Percentiles rank a stretch among this genome's conserved stretches.
Conservation (phyloP, 371 early-diverging fungal species). For the Mucor sp. region DNA sequence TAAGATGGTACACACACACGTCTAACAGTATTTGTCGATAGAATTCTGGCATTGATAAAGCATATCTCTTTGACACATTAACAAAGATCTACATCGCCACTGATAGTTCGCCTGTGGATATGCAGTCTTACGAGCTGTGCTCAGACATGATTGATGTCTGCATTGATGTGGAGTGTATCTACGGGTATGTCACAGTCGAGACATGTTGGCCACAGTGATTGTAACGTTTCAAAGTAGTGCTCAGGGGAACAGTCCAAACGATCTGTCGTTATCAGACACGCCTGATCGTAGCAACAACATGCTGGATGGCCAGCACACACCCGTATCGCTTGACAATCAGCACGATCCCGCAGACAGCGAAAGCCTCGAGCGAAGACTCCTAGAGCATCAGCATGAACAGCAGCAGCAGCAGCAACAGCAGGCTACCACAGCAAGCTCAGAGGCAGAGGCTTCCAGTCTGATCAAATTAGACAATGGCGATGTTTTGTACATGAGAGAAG, state of each 20-base stretch:
- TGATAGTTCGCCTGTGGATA: conserved; percentile 92
- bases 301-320: conserved; percentile 18
- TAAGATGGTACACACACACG: too few relatives aligned
- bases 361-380: conserved; percentile 11
- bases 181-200: conserved; percentile 55
- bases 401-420: conserved; percentile 15
- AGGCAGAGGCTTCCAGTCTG: conserved; percentile 54
- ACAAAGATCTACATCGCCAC: conserved; percentile 95
- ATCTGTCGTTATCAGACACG: conserved; percentile 18
- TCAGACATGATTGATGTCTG: conserved; percentile 95
- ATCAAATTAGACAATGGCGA: conserved; percentile 84
- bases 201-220: not conserved
- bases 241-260: conserved; percentile 37
- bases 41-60: conserved; percentile 96
- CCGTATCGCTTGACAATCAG: conserved; percentile 15
- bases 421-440: conserved; percentile 1
- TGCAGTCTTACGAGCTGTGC: conserved; percentile 92
- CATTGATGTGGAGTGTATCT: conserved; percentile 82
- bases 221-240: conserved; percentile 18
- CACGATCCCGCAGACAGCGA: conserved; percentile 4
- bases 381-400: conserved; percentile 20
- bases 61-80: conserved; percentile 88
- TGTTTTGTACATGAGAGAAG: conserved; percentile 80
- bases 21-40: conserved; percentile 23
- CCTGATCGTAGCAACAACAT: conserved; percentile 5